phyloP scores from a whole-genome alignment of 2,329 filamentous ascomycete genomes.

The Phaeoacremonium minimum region DNA sequence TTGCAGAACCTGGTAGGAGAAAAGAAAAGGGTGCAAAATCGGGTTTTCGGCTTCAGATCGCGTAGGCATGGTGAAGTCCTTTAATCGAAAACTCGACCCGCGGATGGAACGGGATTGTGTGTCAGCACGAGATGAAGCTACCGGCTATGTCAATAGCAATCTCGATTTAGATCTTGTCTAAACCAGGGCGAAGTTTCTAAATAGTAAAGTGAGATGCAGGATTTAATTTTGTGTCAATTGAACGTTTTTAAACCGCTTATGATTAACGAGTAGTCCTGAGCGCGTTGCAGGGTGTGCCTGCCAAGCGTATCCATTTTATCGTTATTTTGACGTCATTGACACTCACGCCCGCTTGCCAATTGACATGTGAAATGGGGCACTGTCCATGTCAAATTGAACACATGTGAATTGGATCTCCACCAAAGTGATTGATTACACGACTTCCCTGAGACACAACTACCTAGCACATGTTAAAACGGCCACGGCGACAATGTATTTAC shows the following conservation, averaged over 20 bases:
- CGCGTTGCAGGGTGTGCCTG: background rate
- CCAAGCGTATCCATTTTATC: background rate
- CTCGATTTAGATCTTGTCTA: background rate
- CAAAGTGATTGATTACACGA: no score
- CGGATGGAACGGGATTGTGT: no score
- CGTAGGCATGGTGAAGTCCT: conserved; percentile 23
- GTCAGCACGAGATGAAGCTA: no score
- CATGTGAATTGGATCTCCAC: no score
- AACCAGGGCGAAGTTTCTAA: background rate
- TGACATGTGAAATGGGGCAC: no score
- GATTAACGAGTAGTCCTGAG: background rate
- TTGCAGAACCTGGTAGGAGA: conserved; percentile 63
- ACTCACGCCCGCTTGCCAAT: no score
- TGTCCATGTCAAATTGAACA: no score
- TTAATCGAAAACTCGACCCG: no score
- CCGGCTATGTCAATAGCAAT: no score
- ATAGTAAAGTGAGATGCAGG: background rate
- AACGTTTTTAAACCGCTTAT: background rate
- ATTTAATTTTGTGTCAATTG: background rate
- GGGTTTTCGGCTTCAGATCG: conserved; percentile 29
- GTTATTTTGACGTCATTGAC: background rate
- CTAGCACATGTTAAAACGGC: no score
- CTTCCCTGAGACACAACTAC: no score
- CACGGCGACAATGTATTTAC: no score
- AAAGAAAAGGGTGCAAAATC: conserved; percentile 50